Evolutionary conservation across 2,329 filamentous ascomycete genomes (phyloP).

Genomic region (Fusarium musae): DNA sequence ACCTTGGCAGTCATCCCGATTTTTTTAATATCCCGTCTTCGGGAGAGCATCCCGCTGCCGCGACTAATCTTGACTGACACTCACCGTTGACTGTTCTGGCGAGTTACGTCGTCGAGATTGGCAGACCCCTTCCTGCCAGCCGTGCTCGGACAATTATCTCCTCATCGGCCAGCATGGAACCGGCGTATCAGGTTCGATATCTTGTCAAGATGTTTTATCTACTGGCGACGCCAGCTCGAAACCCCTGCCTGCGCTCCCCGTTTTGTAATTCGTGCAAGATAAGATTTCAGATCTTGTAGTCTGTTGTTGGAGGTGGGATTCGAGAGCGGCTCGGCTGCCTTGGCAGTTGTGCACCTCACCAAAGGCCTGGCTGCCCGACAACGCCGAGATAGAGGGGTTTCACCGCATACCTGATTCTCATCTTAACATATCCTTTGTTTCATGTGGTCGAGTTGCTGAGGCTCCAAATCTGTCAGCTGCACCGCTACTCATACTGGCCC

Average conservation of each 20-base stretch:
- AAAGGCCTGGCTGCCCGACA: background rate
- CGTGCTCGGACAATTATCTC: background rate
- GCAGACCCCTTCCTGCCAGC: background rate
- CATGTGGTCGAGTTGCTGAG: background rate
- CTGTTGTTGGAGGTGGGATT: background rate
- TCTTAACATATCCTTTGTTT: background rate
- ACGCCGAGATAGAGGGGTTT: background rate
- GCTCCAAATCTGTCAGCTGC: background rate
- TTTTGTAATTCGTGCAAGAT: background rate
- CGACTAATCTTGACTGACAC: conserved; percentile 10
- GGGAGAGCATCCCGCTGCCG: conserved; percentile 30
- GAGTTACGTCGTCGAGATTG: background rate
- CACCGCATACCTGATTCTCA: background rate
- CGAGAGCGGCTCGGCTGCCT: background rate
- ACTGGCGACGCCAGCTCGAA: conserved; percentile 7
- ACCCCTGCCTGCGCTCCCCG: background rate
- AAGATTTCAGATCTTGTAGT: background rate
- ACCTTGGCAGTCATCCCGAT: conserved; percentile 1
- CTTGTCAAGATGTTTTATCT: conserved; percentile 2
- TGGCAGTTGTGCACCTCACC: background rate
- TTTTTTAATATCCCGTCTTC: conserved; percentile 27
- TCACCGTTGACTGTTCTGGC: background rate
- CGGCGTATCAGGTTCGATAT: conserved; percentile 18
- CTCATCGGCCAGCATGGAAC: background rate
- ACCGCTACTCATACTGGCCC: background rate